phyloP scores from a whole-genome alignment of 495 filamentous ascomycete species.

The Friedmanniomyces simplex region DNA sequence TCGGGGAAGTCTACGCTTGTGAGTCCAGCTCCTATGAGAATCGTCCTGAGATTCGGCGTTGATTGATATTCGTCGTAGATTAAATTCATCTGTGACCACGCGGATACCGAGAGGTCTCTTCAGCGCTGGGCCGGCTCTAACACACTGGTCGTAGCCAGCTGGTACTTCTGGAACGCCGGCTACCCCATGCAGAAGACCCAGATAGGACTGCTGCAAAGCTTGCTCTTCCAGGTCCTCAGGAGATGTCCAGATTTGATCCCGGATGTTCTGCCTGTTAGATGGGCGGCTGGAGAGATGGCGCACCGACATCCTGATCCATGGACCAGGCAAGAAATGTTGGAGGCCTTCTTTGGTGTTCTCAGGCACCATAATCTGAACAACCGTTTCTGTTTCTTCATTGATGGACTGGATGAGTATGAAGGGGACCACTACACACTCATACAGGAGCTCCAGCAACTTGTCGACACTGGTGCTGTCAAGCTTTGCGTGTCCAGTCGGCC shows the following conservation, averaged over 20 bases:
- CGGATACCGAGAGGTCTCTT: not conserved
- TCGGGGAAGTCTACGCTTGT: slow-evolving; percentile 21
- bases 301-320: not conserved
- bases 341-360: not conserved
- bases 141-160: not conserved
- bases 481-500: slow-evolving; percentile 16
- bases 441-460: not conserved
- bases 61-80: too few relatives aligned
- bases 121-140: not conserved
- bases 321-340: not conserved
- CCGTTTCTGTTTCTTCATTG: slow-evolving; percentile 15
- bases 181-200: slow-evolving; percentile 34
- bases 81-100: not conserved
- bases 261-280: not conserved
- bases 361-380: not conserved
- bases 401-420: slow-evolving; percentile 19
- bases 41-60: too few relatives aligned
- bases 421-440: slow-evolving; percentile 6
- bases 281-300: not conserved
- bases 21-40: slow-evolving; percentile 2
- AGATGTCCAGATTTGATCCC: slow-evolving; percentile 11
- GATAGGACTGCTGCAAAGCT: slow-evolving; percentile 32
- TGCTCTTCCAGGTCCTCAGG: slow-evolving; percentile 33
- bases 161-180: slow-evolving; percentile 37
- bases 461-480: slow-evolving; percentile 3